Percentiles rank a stretch among this genome's conserved stretches.
Conservation (phyloP, 1,284 basidiomycete genomes). For the Vanrija sp. region DNA sequence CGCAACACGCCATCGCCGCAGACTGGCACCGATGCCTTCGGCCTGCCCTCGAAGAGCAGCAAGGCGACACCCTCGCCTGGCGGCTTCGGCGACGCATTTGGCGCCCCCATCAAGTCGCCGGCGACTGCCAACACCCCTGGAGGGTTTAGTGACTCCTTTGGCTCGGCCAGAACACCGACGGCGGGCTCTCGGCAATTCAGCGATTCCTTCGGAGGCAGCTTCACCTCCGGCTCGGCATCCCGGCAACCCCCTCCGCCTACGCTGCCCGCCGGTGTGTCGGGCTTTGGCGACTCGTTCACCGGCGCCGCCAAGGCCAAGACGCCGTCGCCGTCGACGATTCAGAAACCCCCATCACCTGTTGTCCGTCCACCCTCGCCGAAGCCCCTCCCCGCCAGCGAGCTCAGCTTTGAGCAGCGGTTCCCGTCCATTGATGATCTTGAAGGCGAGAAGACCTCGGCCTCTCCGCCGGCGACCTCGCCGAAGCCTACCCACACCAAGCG, state of each 20-base stretch:
- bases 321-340: background rate
- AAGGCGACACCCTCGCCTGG: background rate
- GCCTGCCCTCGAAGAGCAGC: slow-evolving; percentile 20
- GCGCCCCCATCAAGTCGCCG: slow-evolving; percentile 8
- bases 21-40: slow-evolving; percentile 33
- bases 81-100: slow-evolving; percentile 35
- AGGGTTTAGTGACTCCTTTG: slow-evolving; percentile 8
- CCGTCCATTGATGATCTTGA: slow-evolving; percentile 42
- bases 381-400: slow-evolving; percentile 24
- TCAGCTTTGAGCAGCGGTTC: slow-evolving; percentile 43
- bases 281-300: slow-evolving; percentile 16
- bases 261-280: background rate
- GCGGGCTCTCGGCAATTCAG: slow-evolving; percentile 4
- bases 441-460: slow-evolving; percentile 4
- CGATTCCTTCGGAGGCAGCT: slow-evolving; percentile 2
- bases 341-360: too few species aligned
- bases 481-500: slow-evolving; percentile 7
- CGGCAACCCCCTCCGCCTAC: background rate
- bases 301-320: background rate
- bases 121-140: slow-evolving; percentile 4
- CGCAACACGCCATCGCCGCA: slow-evolving; percentile 8
- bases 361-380: background rate
- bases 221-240: background rate
- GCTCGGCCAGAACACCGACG: background rate
- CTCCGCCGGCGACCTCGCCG: background rate